These are phyloP conservation scores for Colletotrichum musae DNA, from an alignment of 2,329 filamentous ascomycete genomes.

Conservation along the genomic window DNA sequence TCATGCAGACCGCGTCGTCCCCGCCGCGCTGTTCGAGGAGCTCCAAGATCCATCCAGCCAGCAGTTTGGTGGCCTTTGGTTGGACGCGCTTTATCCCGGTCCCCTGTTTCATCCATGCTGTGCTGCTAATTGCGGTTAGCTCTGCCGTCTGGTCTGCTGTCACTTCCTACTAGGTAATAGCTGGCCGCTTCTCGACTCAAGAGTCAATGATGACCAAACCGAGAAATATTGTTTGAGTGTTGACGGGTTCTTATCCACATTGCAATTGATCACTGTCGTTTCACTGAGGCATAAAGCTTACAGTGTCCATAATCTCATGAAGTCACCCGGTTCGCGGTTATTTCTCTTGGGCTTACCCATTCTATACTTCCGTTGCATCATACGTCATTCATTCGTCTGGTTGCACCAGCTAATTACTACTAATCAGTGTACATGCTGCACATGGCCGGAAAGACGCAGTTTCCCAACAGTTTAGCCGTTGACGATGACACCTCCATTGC, in stretches of 20 bases:
- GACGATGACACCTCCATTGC: conserved; percentile 65
- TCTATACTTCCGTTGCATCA: neutral
- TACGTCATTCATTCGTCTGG: conserved; percentile 25
- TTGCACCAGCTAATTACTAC: conserved; percentile 14
- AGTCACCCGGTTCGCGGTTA: neutral
- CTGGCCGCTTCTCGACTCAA: neutral
- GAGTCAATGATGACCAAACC: neutral
- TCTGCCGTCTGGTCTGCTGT: neutral
- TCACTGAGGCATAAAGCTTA: neutral
- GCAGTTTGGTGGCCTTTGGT: conserved; percentile 13
- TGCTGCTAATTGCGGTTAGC: conserved; percentile 19
- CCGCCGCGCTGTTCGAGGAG: conserved; percentile 6
- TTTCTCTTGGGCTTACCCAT: neutral
- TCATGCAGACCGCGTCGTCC: conserved; percentile 34
- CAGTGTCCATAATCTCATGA: neutral
- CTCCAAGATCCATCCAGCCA: neutral
- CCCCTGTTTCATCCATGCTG: conserved; percentile 34
- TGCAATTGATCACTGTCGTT: too few species aligned
- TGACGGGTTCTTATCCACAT: too few species aligned
- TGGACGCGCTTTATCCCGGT: conserved; percentile 24
- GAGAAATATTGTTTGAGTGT: too few species aligned
- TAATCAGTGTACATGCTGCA: conserved; percentile 14
- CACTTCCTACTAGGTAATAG: neutral
- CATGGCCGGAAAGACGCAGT: too few species aligned
- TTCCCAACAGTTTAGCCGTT: conserved; percentile 56